Percentiles rank a stretch among this genome's conserved stretches.
These are phyloP conservation scores for Fagus crenata DNA, from an alignment of 306 rosid genomes.

Conservation along the genomic window DNA sequence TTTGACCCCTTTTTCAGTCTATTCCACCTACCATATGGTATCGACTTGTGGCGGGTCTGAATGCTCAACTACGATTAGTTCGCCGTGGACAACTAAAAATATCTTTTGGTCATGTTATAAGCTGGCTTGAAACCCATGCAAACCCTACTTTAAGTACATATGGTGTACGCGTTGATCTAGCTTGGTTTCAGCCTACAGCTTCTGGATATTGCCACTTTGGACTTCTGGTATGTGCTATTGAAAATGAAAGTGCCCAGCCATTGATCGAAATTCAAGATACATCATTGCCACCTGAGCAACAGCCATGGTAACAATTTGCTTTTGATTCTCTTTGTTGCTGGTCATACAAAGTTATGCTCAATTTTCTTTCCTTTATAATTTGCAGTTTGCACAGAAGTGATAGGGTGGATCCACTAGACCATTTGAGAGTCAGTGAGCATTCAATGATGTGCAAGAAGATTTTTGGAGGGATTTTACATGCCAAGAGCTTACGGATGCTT, in stretches of 20 bases:
- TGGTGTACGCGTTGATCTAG: constrained; percentile 72
- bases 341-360: constrained; percentile 19
- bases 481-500: constrained; percentile 59
- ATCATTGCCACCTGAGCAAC: constrained; percentile 44
- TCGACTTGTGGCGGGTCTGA: constrained; percentile 93
- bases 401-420: constrained; percentile 35
- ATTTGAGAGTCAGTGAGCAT: constrained; percentile 47
- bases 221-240: constrained; percentile 52
- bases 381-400: constrained; percentile 44
- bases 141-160: constrained; percentile 54
- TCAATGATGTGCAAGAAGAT: constrained; percentile 54
- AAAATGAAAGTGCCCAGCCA: constrained; percentile 41
- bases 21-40: constrained; percentile 94
- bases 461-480: constrained; percentile 59
- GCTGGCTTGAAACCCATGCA: constrained; percentile 78
- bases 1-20: constrained; percentile 45
- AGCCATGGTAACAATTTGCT: constrained; percentile 52
- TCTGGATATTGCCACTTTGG: constrained; percentile 90
- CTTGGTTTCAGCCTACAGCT: constrained; percentile 92
- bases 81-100: constrained; percentile 66
- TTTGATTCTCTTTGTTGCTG: constrained; percentile 20
- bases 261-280: constrained; percentile 46
- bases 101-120: constrained; percentile 61
- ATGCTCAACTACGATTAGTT: constrained; percentile 84
- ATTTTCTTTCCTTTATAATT: constrained; percentile 25